Evolutionary conservation across 139 green algal genomes (phyloP).

Genomic region (Astrephomene gubernaculifera): DNA sequence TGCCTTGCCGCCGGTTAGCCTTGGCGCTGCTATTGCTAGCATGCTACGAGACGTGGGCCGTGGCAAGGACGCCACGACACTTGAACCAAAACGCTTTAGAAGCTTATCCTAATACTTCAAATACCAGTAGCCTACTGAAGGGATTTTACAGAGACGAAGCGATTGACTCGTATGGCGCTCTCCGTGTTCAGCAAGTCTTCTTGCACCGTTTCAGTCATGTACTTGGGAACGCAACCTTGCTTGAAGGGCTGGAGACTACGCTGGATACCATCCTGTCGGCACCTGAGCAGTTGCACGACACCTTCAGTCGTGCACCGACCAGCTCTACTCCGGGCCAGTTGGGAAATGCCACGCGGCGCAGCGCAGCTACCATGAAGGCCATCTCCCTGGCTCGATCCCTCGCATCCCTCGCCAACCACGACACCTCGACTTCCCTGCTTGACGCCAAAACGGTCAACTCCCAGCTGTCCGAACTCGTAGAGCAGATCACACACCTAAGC

Average conservation of each 20-base stretch:
- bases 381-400: background rate
- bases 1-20: background rate
- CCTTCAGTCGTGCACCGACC: background rate
- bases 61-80: background rate
- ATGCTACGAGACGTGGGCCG: background rate
- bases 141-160: background rate
- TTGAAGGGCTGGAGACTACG: background rate
- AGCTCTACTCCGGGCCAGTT: background rate
- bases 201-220: conserved; percentile 9
- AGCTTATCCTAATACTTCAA: background rate
- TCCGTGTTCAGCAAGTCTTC: conserved; percentile 1
- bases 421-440: background rate
- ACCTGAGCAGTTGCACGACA: background rate
- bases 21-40: background rate
- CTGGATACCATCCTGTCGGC: background rate
- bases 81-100: background rate
- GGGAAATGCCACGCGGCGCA: background rate
- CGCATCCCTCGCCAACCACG: background rate
- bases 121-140: background rate
- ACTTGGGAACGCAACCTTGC: background rate
- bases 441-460: background rate
- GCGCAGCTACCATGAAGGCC: background rate
- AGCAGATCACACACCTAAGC: background rate
- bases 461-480: background rate
- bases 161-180: background rate